A percentile compares a stretch with the other conserved stretches of the same genome.
Conservation (phyloP, 108 stramenopile species). For the Pseudonitzschia multiseries region DNA sequence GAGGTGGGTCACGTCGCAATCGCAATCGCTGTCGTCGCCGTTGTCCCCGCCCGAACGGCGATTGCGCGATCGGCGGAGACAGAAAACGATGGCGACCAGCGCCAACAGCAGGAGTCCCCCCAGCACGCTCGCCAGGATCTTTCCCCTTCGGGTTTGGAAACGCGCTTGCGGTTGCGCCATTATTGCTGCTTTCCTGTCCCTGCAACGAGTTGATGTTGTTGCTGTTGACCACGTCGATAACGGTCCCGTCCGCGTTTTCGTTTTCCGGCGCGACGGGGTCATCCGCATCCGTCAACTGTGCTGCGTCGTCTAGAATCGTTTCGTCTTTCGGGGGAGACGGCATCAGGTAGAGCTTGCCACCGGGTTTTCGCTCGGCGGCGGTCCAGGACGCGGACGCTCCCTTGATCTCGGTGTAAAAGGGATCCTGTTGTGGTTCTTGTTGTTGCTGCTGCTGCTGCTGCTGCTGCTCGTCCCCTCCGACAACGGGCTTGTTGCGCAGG, state of each 20-base stretch:
- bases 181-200: background rate
- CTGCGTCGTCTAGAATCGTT: background rate
- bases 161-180: background rate
- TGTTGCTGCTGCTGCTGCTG: too few species aligned
- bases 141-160: background rate
- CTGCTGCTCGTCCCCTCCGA: background rate
- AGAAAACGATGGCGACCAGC: background rate
- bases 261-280: background rate
- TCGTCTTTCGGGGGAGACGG: background rate
- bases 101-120: background rate
- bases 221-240: background rate
- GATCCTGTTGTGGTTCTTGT: background rate
- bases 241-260: background rate
- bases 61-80: background rate
- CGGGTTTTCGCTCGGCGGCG: background rate
- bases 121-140: background rate
- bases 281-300: background rate
- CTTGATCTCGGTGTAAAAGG: conserved; percentile 13
- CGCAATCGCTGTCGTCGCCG: background rate
- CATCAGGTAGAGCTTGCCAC: background rate
- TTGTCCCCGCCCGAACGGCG: background rate
- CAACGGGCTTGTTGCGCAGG: background rate
- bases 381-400: background rate
- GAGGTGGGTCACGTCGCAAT: too few species aligned
- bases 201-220: background rate